A percentile compares a stretch with the other conserved stretches of the same genome.
phyloP scores from a whole-genome alignment of 306 rosid genomes.

The Sindora glabra region DNA sequence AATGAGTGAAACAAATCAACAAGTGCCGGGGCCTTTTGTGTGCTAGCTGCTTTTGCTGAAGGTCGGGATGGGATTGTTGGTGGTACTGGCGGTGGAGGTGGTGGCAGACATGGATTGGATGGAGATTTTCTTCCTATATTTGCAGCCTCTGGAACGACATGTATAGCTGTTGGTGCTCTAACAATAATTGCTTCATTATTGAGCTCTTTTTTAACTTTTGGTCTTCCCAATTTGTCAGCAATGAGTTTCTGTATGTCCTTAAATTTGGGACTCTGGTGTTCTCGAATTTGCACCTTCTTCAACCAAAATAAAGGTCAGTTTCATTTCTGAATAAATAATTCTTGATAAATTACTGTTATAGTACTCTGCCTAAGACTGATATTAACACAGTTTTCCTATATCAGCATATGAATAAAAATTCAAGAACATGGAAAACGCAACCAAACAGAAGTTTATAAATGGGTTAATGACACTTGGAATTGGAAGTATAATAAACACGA shows the following conservation, averaged over 20 bases:
- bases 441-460: not conserved
- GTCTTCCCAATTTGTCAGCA: constrained; percentile 61
- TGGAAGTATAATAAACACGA: not conserved
- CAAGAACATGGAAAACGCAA: constrained; percentile 1
- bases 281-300: constrained; percentile 44
- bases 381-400: not conserved
- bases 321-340: not conserved
- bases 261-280: constrained; percentile 43
- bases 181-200: constrained; percentile 18
- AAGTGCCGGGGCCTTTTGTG: constrained; percentile 46
- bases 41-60: constrained; percentile 24
- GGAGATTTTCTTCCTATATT: constrained; percentile 31
- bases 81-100: constrained; percentile 46
- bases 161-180: constrained; percentile 21
- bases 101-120: constrained; percentile 19
- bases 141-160: constrained; percentile 20
- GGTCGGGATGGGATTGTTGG: constrained; percentile 48
- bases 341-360: not conserved
- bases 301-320: constrained; percentile 18
- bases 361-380: no score
- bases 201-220: constrained; percentile 40
- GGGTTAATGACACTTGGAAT: not conserved
- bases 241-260: constrained; percentile 72
- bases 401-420: not conserved
- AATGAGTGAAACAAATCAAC: constrained; percentile 47